Evolutionary conservation across 148 eudicot species (phyloP).

Genomic region (Dianthus caryophyllus): DNA sequence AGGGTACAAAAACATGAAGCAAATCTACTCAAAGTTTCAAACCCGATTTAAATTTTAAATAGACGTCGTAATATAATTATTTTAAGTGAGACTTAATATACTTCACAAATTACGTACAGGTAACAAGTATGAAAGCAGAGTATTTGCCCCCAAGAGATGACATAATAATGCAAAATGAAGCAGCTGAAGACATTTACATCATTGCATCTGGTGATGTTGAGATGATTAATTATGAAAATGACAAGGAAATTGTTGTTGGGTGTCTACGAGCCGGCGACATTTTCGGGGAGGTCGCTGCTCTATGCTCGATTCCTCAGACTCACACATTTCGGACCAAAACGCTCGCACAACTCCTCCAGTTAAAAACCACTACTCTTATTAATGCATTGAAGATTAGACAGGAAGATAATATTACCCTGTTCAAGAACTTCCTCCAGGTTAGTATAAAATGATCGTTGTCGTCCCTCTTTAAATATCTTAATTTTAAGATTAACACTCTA

Average conservation of each 20-base stretch:
- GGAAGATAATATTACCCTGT: constrained; percentile 50
- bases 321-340: constrained; percentile 69
- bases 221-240: constrained; percentile 44
- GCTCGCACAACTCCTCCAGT: constrained; percentile 63
- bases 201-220: constrained; percentile 83
- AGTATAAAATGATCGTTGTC: background rate
- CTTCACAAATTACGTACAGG: too few species aligned
- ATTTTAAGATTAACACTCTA: too few species aligned
- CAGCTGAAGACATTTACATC: constrained; percentile 68
- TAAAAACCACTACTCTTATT: constrained; percentile 47
- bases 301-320: constrained; percentile 61
- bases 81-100: too few species aligned
- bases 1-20: too few species aligned
- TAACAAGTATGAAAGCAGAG: constrained; percentile 73
- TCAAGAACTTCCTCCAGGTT: constrained; percentile 75
- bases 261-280: constrained; percentile 49
- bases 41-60: too few species aligned
- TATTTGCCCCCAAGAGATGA: constrained; percentile 89
- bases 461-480: too few species aligned
- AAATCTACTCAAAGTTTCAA: too few species aligned
- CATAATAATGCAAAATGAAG: constrained; percentile 66
- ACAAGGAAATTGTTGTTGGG: constrained; percentile 47
- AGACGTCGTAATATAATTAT: too few species aligned
- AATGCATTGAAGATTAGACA: constrained; percentile 53
- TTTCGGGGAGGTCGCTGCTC: constrained; percentile 84